phyloP scores from a whole-genome alignment of 306 rosid genomes.

The Cicer chorassanicum region DNA sequence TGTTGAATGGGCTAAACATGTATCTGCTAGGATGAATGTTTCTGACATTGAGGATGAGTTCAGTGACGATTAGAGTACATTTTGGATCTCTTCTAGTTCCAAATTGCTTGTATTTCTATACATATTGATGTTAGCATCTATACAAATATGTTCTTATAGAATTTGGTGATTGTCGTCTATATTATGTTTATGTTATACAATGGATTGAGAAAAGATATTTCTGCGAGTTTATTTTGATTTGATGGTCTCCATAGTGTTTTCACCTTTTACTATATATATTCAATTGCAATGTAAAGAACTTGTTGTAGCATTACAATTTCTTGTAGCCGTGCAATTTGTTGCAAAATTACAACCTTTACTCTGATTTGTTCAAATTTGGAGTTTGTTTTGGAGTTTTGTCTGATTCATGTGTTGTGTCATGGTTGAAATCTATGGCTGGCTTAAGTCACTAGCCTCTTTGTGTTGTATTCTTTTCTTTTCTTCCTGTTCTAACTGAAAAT shows the following conservation, averaged over 20 bases:
- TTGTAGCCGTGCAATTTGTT: neutral
- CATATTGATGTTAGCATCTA: neutral
- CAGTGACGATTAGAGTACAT: conserved; percentile 53
- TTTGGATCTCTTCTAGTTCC: neutral
- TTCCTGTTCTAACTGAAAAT: neutral
- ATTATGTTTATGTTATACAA: neutral
- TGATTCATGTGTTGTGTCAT: neutral
- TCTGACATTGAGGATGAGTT: conserved; percentile 67
- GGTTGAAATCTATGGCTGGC: neutral
- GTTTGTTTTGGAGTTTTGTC: conserved; percentile 18
- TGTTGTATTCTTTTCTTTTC: neutral
- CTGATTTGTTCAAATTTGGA: conserved; percentile 4
- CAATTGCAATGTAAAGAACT: neutral
- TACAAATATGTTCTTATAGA: conserved; percentile 1
- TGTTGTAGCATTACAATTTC: neutral
- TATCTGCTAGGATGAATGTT: conserved; percentile 63
- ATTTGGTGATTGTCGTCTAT: neutral
- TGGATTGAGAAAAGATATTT: neutral
- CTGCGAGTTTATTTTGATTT: neutral
- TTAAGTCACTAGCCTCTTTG: neutral
- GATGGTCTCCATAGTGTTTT: neutral
- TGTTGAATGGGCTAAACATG: conserved; percentile 69
- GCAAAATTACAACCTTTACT: neutral
- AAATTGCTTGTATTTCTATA: neutral
- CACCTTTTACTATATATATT: neutral